Conservation (phyloP, 768 basidiomycete species). For the Chalciporus chontae region DNA sequence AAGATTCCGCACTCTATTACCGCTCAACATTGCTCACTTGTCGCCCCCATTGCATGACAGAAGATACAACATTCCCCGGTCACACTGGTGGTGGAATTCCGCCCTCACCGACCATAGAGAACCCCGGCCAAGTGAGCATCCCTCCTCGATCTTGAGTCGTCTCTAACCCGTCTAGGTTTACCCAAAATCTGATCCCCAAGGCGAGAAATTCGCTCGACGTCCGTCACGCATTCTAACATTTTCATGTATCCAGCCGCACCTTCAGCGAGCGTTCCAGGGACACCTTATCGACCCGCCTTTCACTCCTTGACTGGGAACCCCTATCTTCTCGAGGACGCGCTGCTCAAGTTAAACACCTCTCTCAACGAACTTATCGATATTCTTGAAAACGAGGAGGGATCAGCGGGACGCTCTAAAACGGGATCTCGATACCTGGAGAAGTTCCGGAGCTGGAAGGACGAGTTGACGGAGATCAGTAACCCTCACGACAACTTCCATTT, state of each 20-base stretch:
- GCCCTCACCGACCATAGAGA: constrained; percentile 44
- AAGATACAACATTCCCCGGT: constrained; percentile 41
- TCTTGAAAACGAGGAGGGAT: constrained; percentile 41
- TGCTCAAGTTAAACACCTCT: constrained; percentile 43
- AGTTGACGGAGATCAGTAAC: constrained; percentile 34
- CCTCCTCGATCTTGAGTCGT: background rate
- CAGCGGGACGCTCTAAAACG: constrained; percentile 33
- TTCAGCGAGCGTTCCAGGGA: constrained; percentile 16
- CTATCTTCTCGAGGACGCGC: constrained; percentile 40
- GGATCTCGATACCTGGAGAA: constrained; percentile 36
- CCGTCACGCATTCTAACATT: background rate
- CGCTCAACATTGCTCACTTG: too few relatives aligned
- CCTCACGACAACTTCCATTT: constrained; percentile 1
- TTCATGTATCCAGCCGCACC: constrained; percentile 21
- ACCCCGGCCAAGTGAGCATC: constrained; percentile 40
- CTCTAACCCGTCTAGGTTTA: constrained; percentile 37
- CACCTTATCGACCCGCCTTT: constrained; percentile 18
- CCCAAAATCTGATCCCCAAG: constrained; percentile 43
- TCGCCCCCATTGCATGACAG: constrained; percentile 1
- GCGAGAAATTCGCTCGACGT: constrained; percentile 14
- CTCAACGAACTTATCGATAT: constrained; percentile 41
- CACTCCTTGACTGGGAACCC: constrained; percentile 42
- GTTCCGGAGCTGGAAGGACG: constrained; percentile 41
- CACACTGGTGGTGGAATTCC: constrained; percentile 34
- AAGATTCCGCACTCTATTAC: background rate